A percentile compares a stretch with the other conserved stretches of the same genome.
phyloP scores from a whole-genome alignment of 352 stramenopile genomes.

The Phytophthora quininea region DNA sequence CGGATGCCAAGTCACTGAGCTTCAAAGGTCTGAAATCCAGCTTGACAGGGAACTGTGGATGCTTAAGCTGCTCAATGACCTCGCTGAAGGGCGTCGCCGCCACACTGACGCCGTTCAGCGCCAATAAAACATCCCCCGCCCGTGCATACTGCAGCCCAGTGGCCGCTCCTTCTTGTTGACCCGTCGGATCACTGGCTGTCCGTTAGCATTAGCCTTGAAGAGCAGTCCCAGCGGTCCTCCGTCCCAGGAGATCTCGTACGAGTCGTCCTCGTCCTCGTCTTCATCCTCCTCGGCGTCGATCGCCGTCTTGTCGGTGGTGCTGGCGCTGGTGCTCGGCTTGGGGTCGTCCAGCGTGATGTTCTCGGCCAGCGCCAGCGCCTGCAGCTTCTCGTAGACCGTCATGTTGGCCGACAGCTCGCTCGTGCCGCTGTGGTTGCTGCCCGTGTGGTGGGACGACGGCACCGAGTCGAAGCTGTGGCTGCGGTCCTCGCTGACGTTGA shows the following conservation, averaged over 20 bases:
- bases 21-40: slow-evolving; percentile 76
- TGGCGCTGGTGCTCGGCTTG: slow-evolving; percentile 8
- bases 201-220: slow-evolving; percentile 65
- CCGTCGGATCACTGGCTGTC: slow-evolving; percentile 67
- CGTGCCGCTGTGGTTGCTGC: slow-evolving; percentile 32
- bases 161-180: slow-evolving; percentile 76
- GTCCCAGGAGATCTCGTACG: slow-evolving; percentile 75
- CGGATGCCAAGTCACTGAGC: slow-evolving; percentile 39
- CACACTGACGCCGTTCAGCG: slow-evolving; percentile 66
- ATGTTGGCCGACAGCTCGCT: slow-evolving; percentile 30
- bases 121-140: slow-evolving; percentile 77
- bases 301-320: slow-evolving; percentile 7
- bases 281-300: slow-evolving; percentile 48
- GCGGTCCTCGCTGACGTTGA: slow-evolving; percentile 35
- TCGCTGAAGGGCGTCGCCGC: slow-evolving; percentile 57
- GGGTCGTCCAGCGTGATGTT: slow-evolving; percentile 42
- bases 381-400: slow-evolving; percentile 61
- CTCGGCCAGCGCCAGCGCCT: slow-evolving; percentile 53
- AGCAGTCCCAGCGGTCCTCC: slow-evolving; percentile 71
- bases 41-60: slow-evolving; percentile 64
- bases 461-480: slow-evolving; percentile 25
- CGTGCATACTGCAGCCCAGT: slow-evolving; percentile 66
- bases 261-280: slow-evolving; percentile 63
- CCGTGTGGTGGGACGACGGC: slow-evolving; percentile 29
- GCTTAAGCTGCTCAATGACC: slow-evolving; percentile 71